Percentiles rank a stretch among this genome's conserved stretches.
Evolutionary conservation across 768 basidiomycete genomes (phyloP).

Genomic region (Pluteus cervinus): DNA sequence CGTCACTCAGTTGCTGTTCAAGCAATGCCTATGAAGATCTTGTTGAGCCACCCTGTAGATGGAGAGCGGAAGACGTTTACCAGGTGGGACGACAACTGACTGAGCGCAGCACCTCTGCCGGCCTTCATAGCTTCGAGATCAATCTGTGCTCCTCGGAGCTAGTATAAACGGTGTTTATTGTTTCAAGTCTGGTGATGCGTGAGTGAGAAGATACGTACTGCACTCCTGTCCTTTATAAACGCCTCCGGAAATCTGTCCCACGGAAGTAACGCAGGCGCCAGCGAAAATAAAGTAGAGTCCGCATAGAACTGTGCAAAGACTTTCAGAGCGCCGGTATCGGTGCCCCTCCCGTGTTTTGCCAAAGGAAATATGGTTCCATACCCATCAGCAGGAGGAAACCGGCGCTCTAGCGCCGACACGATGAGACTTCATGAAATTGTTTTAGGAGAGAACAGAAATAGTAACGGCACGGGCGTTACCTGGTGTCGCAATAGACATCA

Average conservation of each 20-base stretch:
- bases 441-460: background rate
- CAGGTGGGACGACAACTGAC: constrained; percentile 39
- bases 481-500: constrained; percentile 57
- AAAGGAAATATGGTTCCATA: constrained; percentile 44
- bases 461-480: constrained; percentile 14
- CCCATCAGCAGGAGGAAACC: constrained; percentile 43
- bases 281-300: constrained; percentile 36
- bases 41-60: background rate
- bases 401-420: constrained; percentile 42
- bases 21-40: constrained; percentile 18
- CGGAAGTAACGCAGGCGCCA: constrained; percentile 34
- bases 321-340: constrained; percentile 43
- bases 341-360: constrained; percentile 30
- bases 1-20: constrained; percentile 43
- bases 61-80: constrained; percentile 21
- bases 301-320: constrained; percentile 40
- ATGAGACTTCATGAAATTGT: constrained; percentile 32
- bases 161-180: background rate
- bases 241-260: constrained; percentile 40
- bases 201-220: constrained; percentile 22
- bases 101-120: constrained; percentile 24
- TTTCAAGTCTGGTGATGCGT: background rate
- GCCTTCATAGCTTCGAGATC: constrained; percentile 29
- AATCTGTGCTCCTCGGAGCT: constrained; percentile 31
- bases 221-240: constrained; percentile 44